Evolutionary conservation across 768 basidiomycete species (phyloP).

Genomic region (Coprinopsis sp.): DNA sequence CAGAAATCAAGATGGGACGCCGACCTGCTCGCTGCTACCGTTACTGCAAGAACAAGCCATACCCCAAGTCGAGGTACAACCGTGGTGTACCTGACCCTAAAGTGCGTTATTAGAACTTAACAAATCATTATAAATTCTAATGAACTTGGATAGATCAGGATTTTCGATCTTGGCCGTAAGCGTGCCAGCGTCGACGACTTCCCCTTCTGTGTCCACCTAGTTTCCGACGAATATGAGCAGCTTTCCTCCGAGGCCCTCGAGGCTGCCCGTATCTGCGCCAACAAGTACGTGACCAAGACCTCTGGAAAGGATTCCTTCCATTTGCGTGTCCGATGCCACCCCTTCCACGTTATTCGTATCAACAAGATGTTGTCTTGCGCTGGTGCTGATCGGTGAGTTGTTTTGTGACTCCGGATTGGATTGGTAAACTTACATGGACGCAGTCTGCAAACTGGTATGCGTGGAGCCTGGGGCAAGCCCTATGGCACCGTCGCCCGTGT

Average conservation of each 20-base stretch:
- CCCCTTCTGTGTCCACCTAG: conserved; percentile 94
- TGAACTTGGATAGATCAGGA: conserved; percentile 66
- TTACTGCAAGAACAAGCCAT: conserved; percentile 99
- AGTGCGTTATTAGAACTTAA: conserved; percentile 34
- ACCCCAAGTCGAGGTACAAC: conserved; percentile 93
- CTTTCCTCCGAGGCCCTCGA: conserved; percentile 93
- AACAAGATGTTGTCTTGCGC: conserved; percentile 99
- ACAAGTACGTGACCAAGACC: conserved; percentile 99
- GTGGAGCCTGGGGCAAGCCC: conserved; percentile 99
- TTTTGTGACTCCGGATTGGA: not conserved
- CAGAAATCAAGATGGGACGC: conserved; percentile 74
- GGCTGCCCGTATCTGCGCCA: conserved; percentile 97
- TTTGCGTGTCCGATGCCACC: conserved; percentile 93
- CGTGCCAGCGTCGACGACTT: conserved; percentile 97
- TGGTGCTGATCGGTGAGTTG: conserved; percentile 86
- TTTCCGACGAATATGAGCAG: conserved; percentile 98
- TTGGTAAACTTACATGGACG: too few species aligned
- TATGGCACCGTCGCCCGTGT: conserved; percentile 95
- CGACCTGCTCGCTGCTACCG: conserved; percentile 98
- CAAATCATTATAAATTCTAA: too few species aligned
- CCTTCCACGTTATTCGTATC: conserved; percentile 98
- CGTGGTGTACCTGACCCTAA: conserved; percentile 98
- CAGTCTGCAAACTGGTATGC: conserved; percentile 95
- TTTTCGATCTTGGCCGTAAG: conserved; percentile 94
- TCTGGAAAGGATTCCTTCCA: conserved; percentile 99